Evolutionary conservation across 768 basidiomycete genomes (phyloP), one percentile per base, ranked within the genome.

Genomic region (Paxillus involutus): DNA sequence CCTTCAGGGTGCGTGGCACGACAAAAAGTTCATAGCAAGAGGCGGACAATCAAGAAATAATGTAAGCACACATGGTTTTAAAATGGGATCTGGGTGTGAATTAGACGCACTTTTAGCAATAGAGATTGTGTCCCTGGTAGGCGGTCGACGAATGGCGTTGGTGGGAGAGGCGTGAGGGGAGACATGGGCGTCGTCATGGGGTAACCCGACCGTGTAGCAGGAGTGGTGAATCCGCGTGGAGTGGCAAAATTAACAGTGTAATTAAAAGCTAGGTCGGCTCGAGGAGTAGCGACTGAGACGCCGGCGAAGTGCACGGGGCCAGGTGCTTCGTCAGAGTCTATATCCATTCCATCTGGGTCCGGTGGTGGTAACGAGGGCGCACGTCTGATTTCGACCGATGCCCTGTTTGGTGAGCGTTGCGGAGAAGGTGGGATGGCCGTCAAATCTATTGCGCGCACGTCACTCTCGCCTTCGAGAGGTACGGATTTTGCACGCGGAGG

Each of bases 141-240:
- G 36, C 19, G 21, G 46, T 47, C 58, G 3, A 35, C 17, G 29
- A 63, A 61, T 6, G 81, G 81, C 1, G 82, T 80, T 55, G 77
- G 73, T 6, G 80, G 76, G 33, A 81, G 60, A 7, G 83, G 82
- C 7, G 83, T 82, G 35, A 85, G 69, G 16, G 77, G 77, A 1
- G 77, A 79, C 53, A 73, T 63, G 10, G 74, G 67, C 4, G 65
- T 60, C 14, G 53, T 16, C 2, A 49, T 16, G 30, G 45, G 49
- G 19, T 45, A 30, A 17, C 29, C 19, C 4, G 57, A 51, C 37
- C 46, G 44, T 12, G 49, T 30, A 21, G 43, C 36, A 29, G 47
- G 51, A 13, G 46, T 52, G 4, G 30, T 47, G 9, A 58, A 39
- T 41, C 47, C 49, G 29, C 51, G 29, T 24, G 71, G 70, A 6